phyloP scores from a whole-genome alignment of 106 monocot genomes.

The Dactylorhiza incarnata region DNA sequence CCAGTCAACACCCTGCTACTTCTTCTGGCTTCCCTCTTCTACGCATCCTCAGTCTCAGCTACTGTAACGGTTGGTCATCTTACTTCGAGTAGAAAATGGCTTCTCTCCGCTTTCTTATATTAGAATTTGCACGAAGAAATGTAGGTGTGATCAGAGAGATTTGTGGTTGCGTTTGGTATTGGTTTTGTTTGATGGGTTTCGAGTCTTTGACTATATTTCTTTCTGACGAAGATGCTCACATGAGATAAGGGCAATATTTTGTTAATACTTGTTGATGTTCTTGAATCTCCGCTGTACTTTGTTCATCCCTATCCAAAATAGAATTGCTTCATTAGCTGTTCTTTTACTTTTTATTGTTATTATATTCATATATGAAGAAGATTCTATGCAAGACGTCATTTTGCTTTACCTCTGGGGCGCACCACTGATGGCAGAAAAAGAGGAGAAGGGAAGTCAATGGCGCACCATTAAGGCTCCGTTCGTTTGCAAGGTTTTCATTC shows the following conservation, averaged over 20 bases:
- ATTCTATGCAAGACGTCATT: no score
- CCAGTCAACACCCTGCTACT: conserved; percentile 60
- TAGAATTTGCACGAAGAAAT: background rate
- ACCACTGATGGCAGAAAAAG: no score
- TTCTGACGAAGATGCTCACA: background rate
- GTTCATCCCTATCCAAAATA: no score
- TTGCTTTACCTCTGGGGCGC: no score
- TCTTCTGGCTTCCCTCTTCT: conserved; percentile 42
- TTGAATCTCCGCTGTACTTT: no score
- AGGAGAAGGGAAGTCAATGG: no score
- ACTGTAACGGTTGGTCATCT: conserved; percentile 70
- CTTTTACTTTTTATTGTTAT: no score
- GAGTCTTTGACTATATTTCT: background rate
- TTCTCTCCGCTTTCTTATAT: background rate
- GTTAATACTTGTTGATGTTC: background rate
- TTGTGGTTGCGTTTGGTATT: background rate
- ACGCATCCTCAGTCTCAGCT: conserved; percentile 35
- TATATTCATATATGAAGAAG: no score
- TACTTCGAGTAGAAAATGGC: background rate
- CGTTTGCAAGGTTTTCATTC: no score
- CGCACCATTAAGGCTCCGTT: no score
- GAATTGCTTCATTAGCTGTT: no score
- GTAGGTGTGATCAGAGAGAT: background rate
- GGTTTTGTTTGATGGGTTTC: background rate
- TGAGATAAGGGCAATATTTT: background rate